phyloP scores from a whole-genome alignment of 2,329 filamentous ascomycete genomes.

The Colletotrichum magnum region DNA sequence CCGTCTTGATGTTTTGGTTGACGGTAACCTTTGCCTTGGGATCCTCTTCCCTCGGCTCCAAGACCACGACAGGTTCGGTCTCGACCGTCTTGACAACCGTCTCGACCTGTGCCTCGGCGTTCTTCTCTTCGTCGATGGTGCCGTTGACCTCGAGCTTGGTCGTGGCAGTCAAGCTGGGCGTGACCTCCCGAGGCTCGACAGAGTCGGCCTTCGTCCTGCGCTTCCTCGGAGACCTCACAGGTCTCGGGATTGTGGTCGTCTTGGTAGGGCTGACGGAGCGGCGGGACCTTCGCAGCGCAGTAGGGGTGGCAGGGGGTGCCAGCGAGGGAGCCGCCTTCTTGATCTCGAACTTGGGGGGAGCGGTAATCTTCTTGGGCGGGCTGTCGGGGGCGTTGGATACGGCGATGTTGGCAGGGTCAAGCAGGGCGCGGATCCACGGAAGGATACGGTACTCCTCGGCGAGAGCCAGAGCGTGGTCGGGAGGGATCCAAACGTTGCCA shows the following conservation, averaged over 20 bases:
- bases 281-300: constrained; percentile 62
- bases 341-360: constrained; percentile 84
- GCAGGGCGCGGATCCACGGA: constrained; percentile 91
- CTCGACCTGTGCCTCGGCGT: constrained; percentile 50
- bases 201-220: constrained; percentile 61
- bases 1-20: constrained; percentile 72
- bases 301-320: constrained; percentile 63
- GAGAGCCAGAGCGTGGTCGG: constrained; percentile 82
- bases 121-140: constrained; percentile 45
- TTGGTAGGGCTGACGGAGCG: constrained; percentile 73
- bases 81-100: constrained; percentile 62
- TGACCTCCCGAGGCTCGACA: constrained; percentile 48
- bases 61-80: constrained; percentile 62
- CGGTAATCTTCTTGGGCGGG: constrained; percentile 81
- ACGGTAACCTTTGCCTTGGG: constrained; percentile 78
- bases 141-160: constrained; percentile 49
- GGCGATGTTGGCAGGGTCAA: constrained; percentile 87
- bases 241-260: constrained; percentile 50
- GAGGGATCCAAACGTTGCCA: constrained; percentile 96
- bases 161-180: constrained; percentile 32
- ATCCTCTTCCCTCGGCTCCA: constrained; percentile 69
- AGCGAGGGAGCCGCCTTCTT: constrained; percentile 58
- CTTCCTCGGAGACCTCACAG: constrained; percentile 65
- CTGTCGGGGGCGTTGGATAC: constrained; percentile 71
- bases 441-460: constrained; percentile 89